Evolutionary conservation across 495 filamentous ascomycete genomes (phyloP).

Genomic region (Aspergillus indologenus): DNA sequence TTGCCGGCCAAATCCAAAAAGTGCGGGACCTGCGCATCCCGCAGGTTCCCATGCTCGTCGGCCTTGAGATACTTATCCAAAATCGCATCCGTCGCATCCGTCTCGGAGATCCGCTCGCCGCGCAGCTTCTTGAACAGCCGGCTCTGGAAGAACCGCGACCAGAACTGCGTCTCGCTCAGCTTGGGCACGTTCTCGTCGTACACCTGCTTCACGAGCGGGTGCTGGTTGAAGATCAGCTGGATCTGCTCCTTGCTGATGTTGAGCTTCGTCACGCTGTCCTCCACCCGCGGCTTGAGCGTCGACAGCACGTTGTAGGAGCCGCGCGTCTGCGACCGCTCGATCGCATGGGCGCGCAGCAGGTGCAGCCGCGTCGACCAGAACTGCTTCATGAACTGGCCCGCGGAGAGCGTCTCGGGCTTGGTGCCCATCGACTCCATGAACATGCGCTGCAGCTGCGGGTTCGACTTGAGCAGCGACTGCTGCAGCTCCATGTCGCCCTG

Average conservation of each 20-base stretch:
- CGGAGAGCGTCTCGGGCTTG: conserved; percentile 76
- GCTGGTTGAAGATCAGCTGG: conserved; percentile 85
- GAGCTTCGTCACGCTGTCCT: conserved; percentile 72
- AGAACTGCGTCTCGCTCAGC: conserved; percentile 75
- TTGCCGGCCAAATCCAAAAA: conserved; percentile 92
- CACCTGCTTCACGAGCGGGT: conserved; percentile 83
- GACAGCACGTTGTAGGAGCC: conserved; percentile 92
- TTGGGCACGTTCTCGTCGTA: conserved; percentile 94
- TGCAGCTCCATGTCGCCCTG: conserved; percentile 75
- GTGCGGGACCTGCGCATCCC: conserved; percentile 67
- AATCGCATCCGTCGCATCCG: conserved; percentile 66
- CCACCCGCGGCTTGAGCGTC: conserved; percentile 75
- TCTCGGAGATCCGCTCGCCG: conserved; percentile 76
- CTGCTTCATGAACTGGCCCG: conserved; percentile 74
- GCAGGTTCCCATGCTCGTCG: conserved; percentile 55
- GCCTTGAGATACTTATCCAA: conserved; percentile 80
- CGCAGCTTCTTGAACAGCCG: conserved; percentile 86
- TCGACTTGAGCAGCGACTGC: conserved; percentile 75
- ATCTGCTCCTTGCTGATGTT: conserved; percentile 91
- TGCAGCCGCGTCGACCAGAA: conserved; percentile 90
- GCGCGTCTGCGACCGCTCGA: conserved; percentile 77
- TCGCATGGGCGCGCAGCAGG: conserved; percentile 83
- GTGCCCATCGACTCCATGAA: conserved; percentile 75
- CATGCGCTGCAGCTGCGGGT: conserved; percentile 67
- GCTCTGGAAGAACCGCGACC: conserved; percentile 88